Percentiles rank a stretch among this genome's conserved stretches.
These are phyloP conservation scores for Talaromyces proteolyticus DNA, from an alignment of 495 filamentous ascomycete species.

Conservation along the genomic window DNA sequence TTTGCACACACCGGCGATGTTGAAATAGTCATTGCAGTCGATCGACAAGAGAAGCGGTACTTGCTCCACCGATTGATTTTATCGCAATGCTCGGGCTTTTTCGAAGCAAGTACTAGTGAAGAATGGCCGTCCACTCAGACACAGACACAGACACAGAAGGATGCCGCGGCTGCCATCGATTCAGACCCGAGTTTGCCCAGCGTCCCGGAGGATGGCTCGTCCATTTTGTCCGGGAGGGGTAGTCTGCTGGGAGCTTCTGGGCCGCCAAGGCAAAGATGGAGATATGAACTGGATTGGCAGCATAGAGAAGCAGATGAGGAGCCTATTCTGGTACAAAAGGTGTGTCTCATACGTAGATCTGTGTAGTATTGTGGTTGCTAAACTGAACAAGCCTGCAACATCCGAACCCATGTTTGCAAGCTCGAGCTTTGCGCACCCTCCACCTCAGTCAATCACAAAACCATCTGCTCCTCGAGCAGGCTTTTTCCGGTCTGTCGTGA, in stretches of 20 bases:
- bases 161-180: conserved; percentile 11
- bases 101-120: conserved; percentile 80
- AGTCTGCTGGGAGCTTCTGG: conserved; percentile 14
- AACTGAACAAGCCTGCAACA: conserved; percentile 28
- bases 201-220: conserved; percentile 51
- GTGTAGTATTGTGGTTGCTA: neutral
- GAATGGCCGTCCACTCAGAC: conserved; percentile 67
- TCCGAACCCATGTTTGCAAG: conserved; percentile 45
- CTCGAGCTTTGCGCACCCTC: conserved; percentile 25
- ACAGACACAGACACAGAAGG: conserved; percentile 19
- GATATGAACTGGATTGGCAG: conserved; percentile 80
- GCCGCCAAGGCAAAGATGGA: conserved; percentile 57
- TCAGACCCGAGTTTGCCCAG: conserved; percentile 40
- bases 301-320: conserved; percentile 67
- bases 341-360: conserved; percentile 17
- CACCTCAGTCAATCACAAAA: conserved; percentile 48
- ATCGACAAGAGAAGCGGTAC: conserved; percentile 72
- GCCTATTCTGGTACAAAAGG: conserved; percentile 84
- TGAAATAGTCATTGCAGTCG: conserved; percentile 72
- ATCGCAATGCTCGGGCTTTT: conserved; percentile 85
- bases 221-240: conserved; percentile 33
- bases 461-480: conserved; percentile 45
- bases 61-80: conserved; percentile 80
- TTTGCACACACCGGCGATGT: conserved; percentile 89
- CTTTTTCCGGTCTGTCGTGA: conserved; percentile 85